Base-by-base conservation (phyloP, 2,329 filamentous ascomycete genomes). In the Arthroderma uncinatum region DNA sequence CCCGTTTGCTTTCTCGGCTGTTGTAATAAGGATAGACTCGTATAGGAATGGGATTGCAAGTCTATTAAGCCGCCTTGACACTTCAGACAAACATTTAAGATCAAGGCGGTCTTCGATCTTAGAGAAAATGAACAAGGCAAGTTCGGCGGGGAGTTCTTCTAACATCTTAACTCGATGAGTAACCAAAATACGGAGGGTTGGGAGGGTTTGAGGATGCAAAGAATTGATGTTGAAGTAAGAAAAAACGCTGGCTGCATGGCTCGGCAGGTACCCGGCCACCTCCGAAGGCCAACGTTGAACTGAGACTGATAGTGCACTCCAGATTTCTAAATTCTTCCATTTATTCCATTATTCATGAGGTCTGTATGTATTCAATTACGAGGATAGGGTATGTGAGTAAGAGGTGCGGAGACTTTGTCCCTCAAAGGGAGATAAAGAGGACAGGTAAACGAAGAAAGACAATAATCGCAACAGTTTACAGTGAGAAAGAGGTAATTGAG, bases 331-430 rank as follows among this genome's bases (percentile, higher is more conserved):
- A 30, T 30, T 30, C 10, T 44, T 44, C 25, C 33, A 37, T 19
- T 54, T 16, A 14, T 54, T 54, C 48, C 30, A 54, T 54, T 54
- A 54, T 54, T 54, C 52, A 25, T 54, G 34, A 37, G 48, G 21
- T 37, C 12, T 21, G 33, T 37, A 54, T 39, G 25, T 33, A 33
- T 33, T 50, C 44, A 33, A 33, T 50, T 50, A 25, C 36, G 30
- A 53, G n/a, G 10, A 23, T 37, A 23, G 36, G 53, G 53, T 39
- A 55, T 33, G 53, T 44, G 25, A 19, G 33, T 42, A 33, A 34
- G 10, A 42, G 21, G 37, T 12, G 36, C 6, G 14, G 53, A 40
- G 53, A 50, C 16, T 50, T 50, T 44, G 40, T 44, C 40, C 44
- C 44, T 50, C 23, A n/a, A 50, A 7, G 28, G n/a, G 25, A 33